Evolutionary conservation across 306 rosid species (phyloP).

Genomic region (Vicia villosa): DNA sequence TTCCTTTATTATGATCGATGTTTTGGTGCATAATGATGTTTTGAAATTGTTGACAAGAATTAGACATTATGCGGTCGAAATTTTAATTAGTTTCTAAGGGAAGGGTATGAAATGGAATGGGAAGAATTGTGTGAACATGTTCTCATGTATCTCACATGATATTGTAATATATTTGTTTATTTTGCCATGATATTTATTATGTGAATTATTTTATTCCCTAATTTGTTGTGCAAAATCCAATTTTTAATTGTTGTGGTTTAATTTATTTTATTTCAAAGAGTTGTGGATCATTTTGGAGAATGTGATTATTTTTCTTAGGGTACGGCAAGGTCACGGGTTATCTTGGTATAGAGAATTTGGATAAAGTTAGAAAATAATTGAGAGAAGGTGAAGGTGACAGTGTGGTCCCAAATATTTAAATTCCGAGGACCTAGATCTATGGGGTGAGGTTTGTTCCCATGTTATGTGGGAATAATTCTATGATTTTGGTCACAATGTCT

Average conservation of each 20-base stretch:
- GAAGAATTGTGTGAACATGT: conserved; percentile 40
- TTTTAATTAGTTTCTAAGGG: not conserved
- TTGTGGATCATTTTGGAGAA: not conserved
- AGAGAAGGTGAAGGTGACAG: conserved; percentile 1
- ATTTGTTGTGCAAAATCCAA: conserved; percentile 22
- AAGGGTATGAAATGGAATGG: not conserved
- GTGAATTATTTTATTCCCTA: conserved; percentile 34
- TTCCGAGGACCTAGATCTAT: conserved; percentile 22
- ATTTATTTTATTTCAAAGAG: not conserved
- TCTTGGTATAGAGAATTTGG: conserved; percentile 19
- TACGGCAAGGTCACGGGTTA: conserved; percentile 37
- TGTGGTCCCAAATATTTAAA: conserved; percentile 30
- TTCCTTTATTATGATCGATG: not conserved
- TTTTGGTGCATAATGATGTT: not conserved
- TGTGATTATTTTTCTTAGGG: not conserved
- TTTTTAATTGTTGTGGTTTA: not conserved
- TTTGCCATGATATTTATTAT: not conserved
- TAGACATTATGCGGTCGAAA: not conserved
- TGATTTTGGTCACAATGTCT: not conserved
- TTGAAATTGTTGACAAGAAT: not conserved
- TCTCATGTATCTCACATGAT: conserved; percentile 41
- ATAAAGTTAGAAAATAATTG: conserved; percentile 24
- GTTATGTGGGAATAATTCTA: not conserved
- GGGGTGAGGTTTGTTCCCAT: conserved; percentile 17
- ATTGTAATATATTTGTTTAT: conserved; percentile 27